Evolutionary conservation across 441 rosid species (phyloP), one percentile per base, ranked within the genome.

Genomic region (Cnidoscolus chayamansa): DNA sequence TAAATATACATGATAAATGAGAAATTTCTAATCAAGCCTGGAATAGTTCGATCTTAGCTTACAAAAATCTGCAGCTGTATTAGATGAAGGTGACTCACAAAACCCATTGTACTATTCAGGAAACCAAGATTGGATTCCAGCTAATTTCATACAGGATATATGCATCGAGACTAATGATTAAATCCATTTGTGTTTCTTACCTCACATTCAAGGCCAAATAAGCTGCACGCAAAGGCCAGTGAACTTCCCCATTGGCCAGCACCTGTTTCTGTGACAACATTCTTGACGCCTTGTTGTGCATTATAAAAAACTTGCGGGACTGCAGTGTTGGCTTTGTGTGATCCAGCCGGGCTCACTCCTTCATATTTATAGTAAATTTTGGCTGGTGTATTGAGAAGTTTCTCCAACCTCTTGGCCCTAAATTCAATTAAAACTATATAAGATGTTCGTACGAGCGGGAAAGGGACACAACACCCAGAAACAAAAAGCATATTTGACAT

Each of bases 171-270:
- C 40, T 49, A 15, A 55, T 51, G 40, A 66, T 11, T 13, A 12
- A 63, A 54, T 66, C 16, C n/a, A 66, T 0, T 40, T 40, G n/a
- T 31, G 17, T 68, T 63, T 20, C 84, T 75, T 80, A 94, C 98
- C 85, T 90, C 94, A 19, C 97, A 94, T 67, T 68, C 81, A 4
- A 94, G 86, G 59, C 88, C 90, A 57, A 90, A 92, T 12, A 94
- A 85, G 81, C 97, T 88, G 84, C 97, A 86, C 9, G 97, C 94
- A 71, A 94, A 94, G 77, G 97, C 95, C 72, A 94, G 79, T 15
- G 97, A 85, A 71, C 97, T 74, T 64, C 98, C 98, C 98, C 98
- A 94, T 77, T 94, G 98, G 64, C 98, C 98, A 70, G 98, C 98
- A 7, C 98, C 98, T 0, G 97, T 94, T 84, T 94, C 97, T 0